A percentile compares a stretch with the other conserved stretches of the same genome.
Evolutionary conservation across 2,329 filamentous ascomycete genomes (phyloP).

Genomic region (Hymenoscyphus fraxineus): DNA sequence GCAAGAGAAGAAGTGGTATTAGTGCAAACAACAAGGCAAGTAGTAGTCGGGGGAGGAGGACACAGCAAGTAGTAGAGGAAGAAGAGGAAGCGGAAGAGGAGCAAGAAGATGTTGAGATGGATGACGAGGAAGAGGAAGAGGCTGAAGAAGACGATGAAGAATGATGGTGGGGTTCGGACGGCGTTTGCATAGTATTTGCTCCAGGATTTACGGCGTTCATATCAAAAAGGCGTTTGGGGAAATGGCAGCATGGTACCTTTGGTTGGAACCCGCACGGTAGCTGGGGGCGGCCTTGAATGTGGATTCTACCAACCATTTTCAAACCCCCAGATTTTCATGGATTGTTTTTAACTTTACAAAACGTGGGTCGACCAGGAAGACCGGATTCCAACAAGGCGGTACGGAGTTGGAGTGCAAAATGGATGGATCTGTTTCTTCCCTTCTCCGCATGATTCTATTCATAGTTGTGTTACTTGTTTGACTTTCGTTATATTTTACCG

Average conservation of each 20-base stretch:
- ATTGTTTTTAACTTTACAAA: background rate
- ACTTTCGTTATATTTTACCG: background rate
- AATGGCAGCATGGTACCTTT: background rate
- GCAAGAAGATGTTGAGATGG: slow-evolving; percentile 5
- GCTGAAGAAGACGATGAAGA: slow-evolving; percentile 11
- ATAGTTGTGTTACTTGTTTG: background rate
- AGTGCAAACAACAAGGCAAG: slow-evolving; percentile 18
- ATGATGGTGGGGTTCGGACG: background rate
- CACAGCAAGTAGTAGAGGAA: background rate
- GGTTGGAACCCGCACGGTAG: background rate
- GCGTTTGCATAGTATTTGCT: slow-evolving; percentile 1
- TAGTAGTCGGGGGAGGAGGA: slow-evolving; percentile 4
- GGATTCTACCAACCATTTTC: background rate
- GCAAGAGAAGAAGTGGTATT: slow-evolving; percentile 31
- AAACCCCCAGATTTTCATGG: background rate
- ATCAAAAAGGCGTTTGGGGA: background rate
- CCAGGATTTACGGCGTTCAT: background rate
- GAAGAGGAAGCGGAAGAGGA: slow-evolving; percentile 7
- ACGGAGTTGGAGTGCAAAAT: background rate
- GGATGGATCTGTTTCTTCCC: background rate
- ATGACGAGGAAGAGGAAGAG: slow-evolving; percentile 11
- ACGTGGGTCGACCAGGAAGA: background rate
- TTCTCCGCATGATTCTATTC: background rate
- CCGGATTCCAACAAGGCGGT: background rate
- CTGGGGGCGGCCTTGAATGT: background rate